Conservation (phyloP, 768 basidiomycete genomes). For the Boletus bicolor region DNA sequence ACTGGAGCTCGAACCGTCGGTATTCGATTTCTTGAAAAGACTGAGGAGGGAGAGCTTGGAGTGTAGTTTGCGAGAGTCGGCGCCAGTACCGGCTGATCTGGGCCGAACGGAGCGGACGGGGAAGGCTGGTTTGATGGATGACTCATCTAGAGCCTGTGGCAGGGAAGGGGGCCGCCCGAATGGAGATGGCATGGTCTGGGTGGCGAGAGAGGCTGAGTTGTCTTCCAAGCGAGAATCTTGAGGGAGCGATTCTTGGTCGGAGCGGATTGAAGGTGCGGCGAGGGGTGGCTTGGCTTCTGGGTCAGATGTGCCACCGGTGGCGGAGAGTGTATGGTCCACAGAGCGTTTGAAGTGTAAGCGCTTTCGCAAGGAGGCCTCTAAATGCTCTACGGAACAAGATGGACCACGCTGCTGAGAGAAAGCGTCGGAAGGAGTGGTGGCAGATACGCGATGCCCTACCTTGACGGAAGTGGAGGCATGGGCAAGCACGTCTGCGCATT, state of each 20-base stretch:
- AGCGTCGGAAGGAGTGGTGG: slow-evolving; percentile 19
- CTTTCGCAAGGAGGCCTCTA: slow-evolving; percentile 35
- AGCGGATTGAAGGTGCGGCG: slow-evolving; percentile 1
- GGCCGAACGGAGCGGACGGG: slow-evolving; percentile 49
- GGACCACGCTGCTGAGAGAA: slow-evolving; percentile 17
- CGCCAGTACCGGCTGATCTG: slow-evolving; percentile 68
- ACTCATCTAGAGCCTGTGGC: slow-evolving; percentile 47
- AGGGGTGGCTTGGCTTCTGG: slow-evolving; percentile 24
- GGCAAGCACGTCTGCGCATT: slow-evolving; percentile 71
- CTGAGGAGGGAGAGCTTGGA: slow-evolving; percentile 75
- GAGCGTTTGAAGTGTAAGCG: slow-evolving; percentile 74
- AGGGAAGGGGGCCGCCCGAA: slow-evolving; percentile 65
- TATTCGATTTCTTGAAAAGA: slow-evolving; percentile 63
- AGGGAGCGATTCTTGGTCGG: slow-evolving; percentile 15
- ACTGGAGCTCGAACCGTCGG: slow-evolving; percentile 36
- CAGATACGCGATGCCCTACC: not conserved
- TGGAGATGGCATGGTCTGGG: slow-evolving; percentile 22
- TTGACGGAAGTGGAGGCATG: slow-evolving; percentile 47
- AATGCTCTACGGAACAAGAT: slow-evolving; percentile 28
- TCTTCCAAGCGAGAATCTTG: slow-evolving; percentile 5
- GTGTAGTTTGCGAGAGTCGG: slow-evolving; percentile 54
- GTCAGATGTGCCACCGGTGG: slow-evolving; percentile 37
- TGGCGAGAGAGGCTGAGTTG: not conserved
- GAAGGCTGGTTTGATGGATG: slow-evolving; percentile 32
- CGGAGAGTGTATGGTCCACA: slow-evolving; percentile 64